These are phyloP conservation scores for Xylaria flabelliformis DNA, from an alignment of 495 filamentous ascomycete genomes.

Conservation along the genomic window DNA sequence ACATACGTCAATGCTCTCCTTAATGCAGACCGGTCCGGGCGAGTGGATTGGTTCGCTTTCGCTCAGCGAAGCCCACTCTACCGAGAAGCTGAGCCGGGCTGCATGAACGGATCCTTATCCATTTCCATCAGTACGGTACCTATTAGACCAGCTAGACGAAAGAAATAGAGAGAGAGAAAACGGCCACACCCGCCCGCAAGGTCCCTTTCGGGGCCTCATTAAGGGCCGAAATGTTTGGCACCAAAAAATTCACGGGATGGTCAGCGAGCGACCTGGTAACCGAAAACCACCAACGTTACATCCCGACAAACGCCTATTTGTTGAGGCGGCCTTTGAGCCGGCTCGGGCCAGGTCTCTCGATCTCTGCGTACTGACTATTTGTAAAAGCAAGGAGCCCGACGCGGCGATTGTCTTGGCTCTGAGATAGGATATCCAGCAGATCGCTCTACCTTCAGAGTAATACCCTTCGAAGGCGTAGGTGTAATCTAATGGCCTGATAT, in stretches of 20 bases:
- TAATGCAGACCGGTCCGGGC: background rate
- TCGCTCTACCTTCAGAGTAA: background rate
- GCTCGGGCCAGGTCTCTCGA: background rate
- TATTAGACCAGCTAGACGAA: background rate
- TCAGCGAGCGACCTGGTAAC: background rate
- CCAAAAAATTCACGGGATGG: background rate
- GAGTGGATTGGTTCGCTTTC: background rate
- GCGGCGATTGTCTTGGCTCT: background rate
- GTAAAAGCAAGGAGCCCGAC: conserved; percentile 5
- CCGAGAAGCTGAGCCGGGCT: background rate
- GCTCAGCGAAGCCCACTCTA: background rate
- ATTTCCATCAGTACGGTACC: background rate
- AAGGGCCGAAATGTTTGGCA: background rate
- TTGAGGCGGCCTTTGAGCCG: background rate
- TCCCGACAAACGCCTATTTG: background rate
- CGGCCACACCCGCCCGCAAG: background rate
- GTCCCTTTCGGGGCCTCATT: conserved; percentile 1
- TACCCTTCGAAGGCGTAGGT: background rate
- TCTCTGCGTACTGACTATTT: background rate
- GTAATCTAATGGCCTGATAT: background rate
- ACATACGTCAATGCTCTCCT: background rate
- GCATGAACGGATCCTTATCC: conserved; percentile 3
- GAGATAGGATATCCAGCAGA: background rate
- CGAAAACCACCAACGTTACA: background rate
- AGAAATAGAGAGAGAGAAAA: background rate